Percentiles rank a stretch among this genome's conserved stretches.
phyloP scores from a whole-genome alignment of 495 filamentous ascomycete genomes.

The Aspergillus diversus region DNA sequence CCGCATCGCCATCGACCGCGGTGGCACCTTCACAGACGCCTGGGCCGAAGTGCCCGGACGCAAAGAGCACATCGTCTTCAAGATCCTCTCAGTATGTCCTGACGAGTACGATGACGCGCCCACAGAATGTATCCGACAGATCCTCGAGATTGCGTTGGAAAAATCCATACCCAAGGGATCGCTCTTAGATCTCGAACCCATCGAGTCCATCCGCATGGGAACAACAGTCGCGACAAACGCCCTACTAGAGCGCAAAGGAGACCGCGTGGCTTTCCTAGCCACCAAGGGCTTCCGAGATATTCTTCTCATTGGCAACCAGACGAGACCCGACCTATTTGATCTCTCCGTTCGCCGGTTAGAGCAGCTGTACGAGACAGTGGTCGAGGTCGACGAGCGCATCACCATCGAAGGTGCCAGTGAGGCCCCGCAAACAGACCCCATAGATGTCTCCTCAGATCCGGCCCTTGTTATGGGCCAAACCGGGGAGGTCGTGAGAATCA shows the following conservation, averaged over 20 bases:
- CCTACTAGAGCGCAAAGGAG: conserved; percentile 85
- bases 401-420: conserved; percentile 64
- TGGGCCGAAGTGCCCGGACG: conserved; percentile 35
- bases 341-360: conserved; percentile 72
- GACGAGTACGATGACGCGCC: conserved; percentile 79
- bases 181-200: conserved; percentile 31
- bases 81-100: conserved; percentile 78
- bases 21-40: conserved; percentile 33
- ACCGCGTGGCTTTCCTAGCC: conserved; percentile 81
- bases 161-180: conserved; percentile 62
- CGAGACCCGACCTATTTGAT: conserved; percentile 75
- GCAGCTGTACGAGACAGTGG: conserved; percentile 66
- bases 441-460: conserved; percentile 54
- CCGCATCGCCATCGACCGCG: conserved; percentile 27
- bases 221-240: conserved; percentile 85
- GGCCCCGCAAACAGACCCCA: conserved; percentile 28
- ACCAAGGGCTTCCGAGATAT: conserved; percentile 91
- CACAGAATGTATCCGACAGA: conserved; percentile 79
- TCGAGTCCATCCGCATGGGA: conserved; percentile 65
- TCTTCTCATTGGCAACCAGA: conserved; percentile 80
- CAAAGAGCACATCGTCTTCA: conserved; percentile 67
- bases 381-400: conserved; percentile 77
- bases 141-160: conserved; percentile 49
- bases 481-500: conserved; percentile 45
- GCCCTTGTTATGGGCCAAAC: conserved; percentile 37